These are phyloP conservation scores for Candida glucosophila DNA, from an alignment of 1,139 yeast species.

Conservation along the genomic window DNA sequence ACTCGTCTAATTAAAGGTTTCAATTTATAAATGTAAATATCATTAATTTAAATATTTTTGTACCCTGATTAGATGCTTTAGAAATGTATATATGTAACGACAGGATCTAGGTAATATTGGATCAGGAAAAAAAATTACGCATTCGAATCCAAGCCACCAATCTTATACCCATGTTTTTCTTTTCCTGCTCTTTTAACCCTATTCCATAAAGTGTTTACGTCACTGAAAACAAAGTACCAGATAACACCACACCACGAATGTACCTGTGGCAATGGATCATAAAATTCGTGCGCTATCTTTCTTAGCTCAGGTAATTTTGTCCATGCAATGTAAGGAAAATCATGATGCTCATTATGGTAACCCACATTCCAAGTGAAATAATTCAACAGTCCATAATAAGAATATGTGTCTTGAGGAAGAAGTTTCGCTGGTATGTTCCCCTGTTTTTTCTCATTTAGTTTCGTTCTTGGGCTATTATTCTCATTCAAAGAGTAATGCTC, in stretches of 20 bases:
- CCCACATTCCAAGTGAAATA: constrained; percentile 86
- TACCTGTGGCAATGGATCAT: constrained; percentile 75
- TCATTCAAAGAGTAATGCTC: constrained; percentile 75
- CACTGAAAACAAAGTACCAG: constrained; percentile 61
- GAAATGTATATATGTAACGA: too few relatives aligned
- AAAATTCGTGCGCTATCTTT: constrained; percentile 68
- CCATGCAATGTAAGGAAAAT: constrained; percentile 93
- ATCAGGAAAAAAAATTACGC: too few relatives aligned
- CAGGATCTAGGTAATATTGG: too few relatives aligned
- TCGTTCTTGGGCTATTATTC: constrained; percentile 38
- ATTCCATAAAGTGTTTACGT: constrained; percentile 64
- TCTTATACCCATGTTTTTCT: too few relatives aligned
- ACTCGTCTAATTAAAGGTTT: constrained; percentile 53
- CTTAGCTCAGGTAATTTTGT: constrained; percentile 62
- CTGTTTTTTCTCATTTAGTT: constrained; percentile 7
- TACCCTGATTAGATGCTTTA: too few relatives aligned
- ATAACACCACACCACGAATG: constrained; percentile 74
- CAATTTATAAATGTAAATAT: constrained; percentile 9
- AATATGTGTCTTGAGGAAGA: constrained; percentile 71
- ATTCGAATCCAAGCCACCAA: too few relatives aligned
- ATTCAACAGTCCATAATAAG: constrained; percentile 79
- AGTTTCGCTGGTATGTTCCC: constrained; percentile 22
- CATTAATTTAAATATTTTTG: neutral
- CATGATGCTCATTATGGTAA: constrained; percentile 91
- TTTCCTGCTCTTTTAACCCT: too few relatives aligned